Conservation (phyloP, 768 basidiomycete genomes). For the Boletus coccyginus region DNA sequence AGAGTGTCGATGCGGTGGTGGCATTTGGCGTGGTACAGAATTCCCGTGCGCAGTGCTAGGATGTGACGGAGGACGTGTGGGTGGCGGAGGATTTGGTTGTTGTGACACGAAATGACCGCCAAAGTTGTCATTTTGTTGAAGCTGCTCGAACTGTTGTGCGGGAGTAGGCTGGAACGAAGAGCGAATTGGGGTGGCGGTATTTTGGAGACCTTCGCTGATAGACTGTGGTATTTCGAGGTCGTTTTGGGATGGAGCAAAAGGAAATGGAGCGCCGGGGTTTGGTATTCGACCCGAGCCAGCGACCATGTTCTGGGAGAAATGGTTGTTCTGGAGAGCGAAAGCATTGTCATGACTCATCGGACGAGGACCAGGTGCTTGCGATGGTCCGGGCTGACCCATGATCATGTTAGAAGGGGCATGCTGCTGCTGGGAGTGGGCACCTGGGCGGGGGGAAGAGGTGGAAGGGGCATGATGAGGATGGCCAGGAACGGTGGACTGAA, state of each 20-base stretch:
- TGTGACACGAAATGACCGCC: conserved; percentile 34
- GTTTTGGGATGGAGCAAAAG: conserved; percentile 50
- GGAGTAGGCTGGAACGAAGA: conserved; percentile 53
- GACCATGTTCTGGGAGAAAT: conserved; percentile 32
- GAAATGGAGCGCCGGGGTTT: conserved; percentile 33
- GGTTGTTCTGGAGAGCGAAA: conserved; percentile 42
- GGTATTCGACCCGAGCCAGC: conserved; percentile 36
- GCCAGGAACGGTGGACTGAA: conserved; percentile 22
- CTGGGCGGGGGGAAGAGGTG: conserved; percentile 31
- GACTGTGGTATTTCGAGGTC: conserved; percentile 47
- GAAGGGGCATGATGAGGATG: conserved; percentile 32
- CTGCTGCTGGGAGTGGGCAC: conserved; percentile 28
- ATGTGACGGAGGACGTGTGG: conserved; percentile 45
- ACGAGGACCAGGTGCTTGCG: conserved; percentile 28
- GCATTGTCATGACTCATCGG: conserved; percentile 46
- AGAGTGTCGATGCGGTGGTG: conserved; percentile 43
- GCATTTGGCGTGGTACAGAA: conserved; percentile 33
- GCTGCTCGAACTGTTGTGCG: conserved; percentile 61
- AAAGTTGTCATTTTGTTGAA: conserved; percentile 41
- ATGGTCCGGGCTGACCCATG: conserved; percentile 30
- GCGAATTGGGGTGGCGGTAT: conserved; percentile 37
- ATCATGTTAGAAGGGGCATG: conserved; percentile 27
- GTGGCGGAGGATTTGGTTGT: conserved; percentile 39
- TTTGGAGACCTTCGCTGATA: conserved; percentile 39
- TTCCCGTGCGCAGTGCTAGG: conserved; percentile 31